Evolutionary conservation across 768 basidiomycete species (phyloP), one percentile per base, ranked within the genome.

Genomic region (Cystobasidium ongulense): DNA sequence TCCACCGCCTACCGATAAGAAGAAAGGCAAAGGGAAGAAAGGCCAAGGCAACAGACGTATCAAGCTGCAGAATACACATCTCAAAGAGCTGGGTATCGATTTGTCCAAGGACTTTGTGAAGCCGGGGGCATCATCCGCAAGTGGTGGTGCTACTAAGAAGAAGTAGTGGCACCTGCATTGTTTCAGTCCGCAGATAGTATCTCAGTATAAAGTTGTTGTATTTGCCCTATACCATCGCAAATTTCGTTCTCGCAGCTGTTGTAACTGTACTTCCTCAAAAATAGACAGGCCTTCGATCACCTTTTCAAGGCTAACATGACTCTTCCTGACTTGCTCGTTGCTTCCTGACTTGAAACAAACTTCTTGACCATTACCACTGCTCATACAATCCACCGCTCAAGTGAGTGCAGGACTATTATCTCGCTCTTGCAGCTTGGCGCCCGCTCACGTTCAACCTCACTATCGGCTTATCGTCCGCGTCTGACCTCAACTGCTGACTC

Each of bases 51-150:
- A 84, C 79, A 86, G 92, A 61, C 88, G 88, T 78, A 87, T 87
- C 70, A 87, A 90, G 78, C 87, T 95, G 77, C 94, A 91, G 43
- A 96, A 95, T 78, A 87, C 89, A 1, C 92, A 95, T 83, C 82
- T 93, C 80, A 90, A 87, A 79, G 89, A 88, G 23, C 87, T 89
- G 78, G 77, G 79, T 25, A 89, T 96, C 83, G 92, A 95, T 81
- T 81, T 95, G 63, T 87, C 88, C 54, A 86, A 86, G 75, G 90
- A 71, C 38, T 71, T 71, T 53, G 25, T 71, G 2, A 71, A 71
- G 25, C 68, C 68, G 17, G 68, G 68, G 7, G 38, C 29, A 8
- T 10, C 8, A 4, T 46, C 39, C n/a, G 21, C 63, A 17, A 23
- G 57, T 21, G 57, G 57, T 15, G 57, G 57, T 15, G 27, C 57